Conservation (phyloP, 805 yeast genomes). For the Candida arabinofermentans region DNA sequence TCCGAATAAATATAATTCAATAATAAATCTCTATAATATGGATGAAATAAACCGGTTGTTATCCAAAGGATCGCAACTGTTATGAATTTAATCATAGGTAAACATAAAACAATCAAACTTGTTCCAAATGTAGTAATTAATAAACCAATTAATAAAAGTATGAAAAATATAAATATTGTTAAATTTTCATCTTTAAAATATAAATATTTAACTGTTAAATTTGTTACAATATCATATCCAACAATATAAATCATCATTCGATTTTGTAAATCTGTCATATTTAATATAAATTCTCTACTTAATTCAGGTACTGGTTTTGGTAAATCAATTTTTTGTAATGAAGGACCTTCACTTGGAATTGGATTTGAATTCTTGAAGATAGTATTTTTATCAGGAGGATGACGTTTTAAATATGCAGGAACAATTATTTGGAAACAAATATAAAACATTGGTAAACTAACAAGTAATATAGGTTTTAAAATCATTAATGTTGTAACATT, state of each 20-base stretch:
- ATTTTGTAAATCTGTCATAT: conserved; percentile 81
- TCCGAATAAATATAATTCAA: conserved; percentile 53
- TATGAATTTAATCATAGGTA: conserved; percentile 29
- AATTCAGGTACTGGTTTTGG: conserved; percentile 77
- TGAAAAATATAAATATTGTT: conserved; percentile 49
- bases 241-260: conserved; percentile 64
- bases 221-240: conserved; percentile 53
- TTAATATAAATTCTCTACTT: conserved; percentile 71
- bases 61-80: conserved; percentile 49
- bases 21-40: conserved; percentile 43
- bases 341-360: conserved; percentile 47
- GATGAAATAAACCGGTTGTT: conserved; percentile 44
- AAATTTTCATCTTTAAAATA: conserved; percentile 60
- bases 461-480: conserved; percentile 55
- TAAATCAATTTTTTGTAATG: conserved; percentile 41
- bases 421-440: conserved; percentile 54
- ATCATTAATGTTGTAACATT: conserved; percentile 35
- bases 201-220: conserved; percentile 50
- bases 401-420: conserved; percentile 59
- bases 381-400: conserved; percentile 54
- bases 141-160: conserved; percentile 15
- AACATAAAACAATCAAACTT: conserved; percentile 9
- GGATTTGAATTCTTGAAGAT: conserved; percentile 34
- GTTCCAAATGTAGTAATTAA: conserved; percentile 28
- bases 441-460: conserved; percentile 52